Evolutionary conservation across 208 protist genomes (phyloP).

Genomic region (Ichthyophonus hoferi): DNA sequence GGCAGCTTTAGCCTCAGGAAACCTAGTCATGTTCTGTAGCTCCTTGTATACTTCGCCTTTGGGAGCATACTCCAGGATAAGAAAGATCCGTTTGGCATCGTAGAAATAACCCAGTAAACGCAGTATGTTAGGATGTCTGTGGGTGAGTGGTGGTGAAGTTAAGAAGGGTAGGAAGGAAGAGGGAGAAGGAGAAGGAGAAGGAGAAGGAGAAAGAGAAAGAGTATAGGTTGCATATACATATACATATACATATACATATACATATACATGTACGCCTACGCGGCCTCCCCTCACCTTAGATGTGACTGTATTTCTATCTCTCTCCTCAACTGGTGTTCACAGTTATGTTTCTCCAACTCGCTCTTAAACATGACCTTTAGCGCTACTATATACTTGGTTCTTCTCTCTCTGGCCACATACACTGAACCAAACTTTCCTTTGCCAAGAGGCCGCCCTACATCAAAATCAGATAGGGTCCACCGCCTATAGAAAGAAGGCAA

Average conservation of each 20-base stretch:
- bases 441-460: conserved; percentile 84
- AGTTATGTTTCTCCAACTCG: conserved; percentile 84
- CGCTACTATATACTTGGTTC: conserved; percentile 91
- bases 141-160: neutral
- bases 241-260: too few relatives aligned
- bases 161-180: neutral
- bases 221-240: too few relatives aligned
- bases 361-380: conserved; percentile 90
- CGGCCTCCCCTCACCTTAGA: conserved; percentile 63
- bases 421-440: conserved; percentile 96
- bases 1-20: neutral
- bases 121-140: conserved; percentile 93
- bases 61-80: conserved; percentile 95
- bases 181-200: neutral
- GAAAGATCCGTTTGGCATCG: conserved; percentile 89
- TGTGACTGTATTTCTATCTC: conserved; percentile 98
- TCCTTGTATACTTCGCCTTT: conserved; percentile 96
- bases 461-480: conserved; percentile 78
- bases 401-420: conserved; percentile 92
- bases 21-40: conserved; percentile 60
- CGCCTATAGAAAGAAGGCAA: too few relatives aligned
- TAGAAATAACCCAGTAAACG: conserved; percentile 95
- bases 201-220: neutral
- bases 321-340: conserved; percentile 91
- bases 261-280: neutral